Percentiles rank a stretch among this genome's conserved stretches.
Evolutionary conservation across 2,329 filamentous ascomycete genomes (phyloP).

Genomic region (Curvularia sp.): DNA sequence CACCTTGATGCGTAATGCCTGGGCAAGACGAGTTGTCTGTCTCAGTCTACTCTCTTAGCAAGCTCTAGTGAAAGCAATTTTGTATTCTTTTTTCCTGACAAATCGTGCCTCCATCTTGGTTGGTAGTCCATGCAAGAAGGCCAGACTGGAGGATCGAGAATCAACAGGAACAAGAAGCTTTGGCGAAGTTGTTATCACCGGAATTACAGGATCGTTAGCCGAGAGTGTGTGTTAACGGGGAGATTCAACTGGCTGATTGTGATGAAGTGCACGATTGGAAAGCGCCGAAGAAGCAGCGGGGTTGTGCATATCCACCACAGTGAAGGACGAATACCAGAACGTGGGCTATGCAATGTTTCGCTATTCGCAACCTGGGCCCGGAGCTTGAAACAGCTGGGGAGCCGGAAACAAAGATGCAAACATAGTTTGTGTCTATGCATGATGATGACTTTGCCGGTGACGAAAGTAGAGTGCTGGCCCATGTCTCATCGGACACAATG

Average conservation of each 20-base stretch:
- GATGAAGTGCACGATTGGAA: neutral
- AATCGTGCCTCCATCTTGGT: neutral
- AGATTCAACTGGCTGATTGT: neutral
- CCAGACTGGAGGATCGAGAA: neutral
- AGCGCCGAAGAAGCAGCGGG: neutral
- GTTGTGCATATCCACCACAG: neutral
- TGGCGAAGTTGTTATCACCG: neutral
- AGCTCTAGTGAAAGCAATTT: neutral
- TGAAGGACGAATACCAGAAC: neutral
- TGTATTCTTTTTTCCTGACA: neutral
- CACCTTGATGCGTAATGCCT: neutral
- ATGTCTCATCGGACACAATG: neutral
- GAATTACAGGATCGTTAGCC: neutral
- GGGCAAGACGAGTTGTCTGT: neutral
- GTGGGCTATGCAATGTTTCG: neutral
- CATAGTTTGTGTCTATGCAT: neutral
- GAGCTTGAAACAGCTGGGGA: neutral
- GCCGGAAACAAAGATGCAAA: constrained; percentile 3
- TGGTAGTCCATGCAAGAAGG: neutral
- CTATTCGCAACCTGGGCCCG: neutral
- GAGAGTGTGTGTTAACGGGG: neutral
- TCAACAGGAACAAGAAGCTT: neutral
- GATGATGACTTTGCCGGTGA: neutral
- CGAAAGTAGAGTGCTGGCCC: neutral
- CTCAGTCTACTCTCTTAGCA: neutral